Conservation (phyloP, 1,139 yeast genomes). For the Geotrichum armillariae region DNA sequence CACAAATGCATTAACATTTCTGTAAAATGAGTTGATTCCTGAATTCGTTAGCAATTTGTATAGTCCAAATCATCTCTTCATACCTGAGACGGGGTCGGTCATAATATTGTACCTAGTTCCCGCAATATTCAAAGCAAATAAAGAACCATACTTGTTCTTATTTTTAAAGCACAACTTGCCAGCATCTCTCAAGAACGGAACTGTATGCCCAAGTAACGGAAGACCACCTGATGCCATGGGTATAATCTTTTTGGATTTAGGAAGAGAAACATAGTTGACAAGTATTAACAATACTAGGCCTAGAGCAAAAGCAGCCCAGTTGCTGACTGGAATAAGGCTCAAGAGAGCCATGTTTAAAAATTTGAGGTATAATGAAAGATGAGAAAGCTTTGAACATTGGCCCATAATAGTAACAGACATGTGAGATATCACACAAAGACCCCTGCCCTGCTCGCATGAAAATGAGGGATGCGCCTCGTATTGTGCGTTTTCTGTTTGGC, state of each 20-base stretch:
- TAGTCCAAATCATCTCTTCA: neutral
- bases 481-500: no score
- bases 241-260: constrained; percentile 3
- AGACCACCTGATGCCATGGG: constrained; percentile 12
- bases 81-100: constrained; percentile 15
- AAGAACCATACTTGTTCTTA: constrained; percentile 14
- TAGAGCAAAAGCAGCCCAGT: constrained; percentile 1
- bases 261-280: neutral
- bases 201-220: constrained; percentile 13
- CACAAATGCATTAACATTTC: constrained; percentile 11
- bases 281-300: neutral
- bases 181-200: constrained; percentile 17
- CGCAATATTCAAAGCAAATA: constrained; percentile 13
- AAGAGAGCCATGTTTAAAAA: neutral
- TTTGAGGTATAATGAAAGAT: no score
- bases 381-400: no score
- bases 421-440: no score
- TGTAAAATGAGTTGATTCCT: constrained; percentile 13
- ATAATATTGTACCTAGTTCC: constrained; percentile 12
- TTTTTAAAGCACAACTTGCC: constrained; percentile 8
- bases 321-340: neutral
- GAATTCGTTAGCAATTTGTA: neutral
- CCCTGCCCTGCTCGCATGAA: no score
- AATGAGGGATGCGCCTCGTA: no score
- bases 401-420: no score